These are phyloP conservation scores for Ganoderma boninense DNA, from an alignment of 1,284 basidiomycete genomes.

Conservation along the genomic window DNA sequence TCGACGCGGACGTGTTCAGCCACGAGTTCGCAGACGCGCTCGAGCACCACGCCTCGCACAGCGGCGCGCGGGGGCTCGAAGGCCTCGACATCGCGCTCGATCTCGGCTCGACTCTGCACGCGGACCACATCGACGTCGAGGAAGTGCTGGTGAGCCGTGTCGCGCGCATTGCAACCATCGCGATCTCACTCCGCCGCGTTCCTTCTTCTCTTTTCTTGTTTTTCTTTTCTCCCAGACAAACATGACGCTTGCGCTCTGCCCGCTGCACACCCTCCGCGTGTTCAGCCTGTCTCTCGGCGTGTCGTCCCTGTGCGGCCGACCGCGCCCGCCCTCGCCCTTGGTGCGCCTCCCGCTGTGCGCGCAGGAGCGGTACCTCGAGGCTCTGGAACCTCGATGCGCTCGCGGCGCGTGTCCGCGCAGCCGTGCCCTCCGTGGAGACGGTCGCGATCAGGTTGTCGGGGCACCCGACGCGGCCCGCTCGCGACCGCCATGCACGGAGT, in stretches of 20 bases:
- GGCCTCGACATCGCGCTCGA: neutral
- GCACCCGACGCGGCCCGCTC: neutral
- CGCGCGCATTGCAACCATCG: neutral
- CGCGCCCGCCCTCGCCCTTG: too few species aligned
- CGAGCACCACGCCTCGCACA: neutral
- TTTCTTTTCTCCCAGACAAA: too few species aligned
- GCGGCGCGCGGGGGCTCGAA: neutral
- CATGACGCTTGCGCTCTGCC: too few species aligned
- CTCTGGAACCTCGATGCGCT: neutral
- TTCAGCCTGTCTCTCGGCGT: too few species aligned
- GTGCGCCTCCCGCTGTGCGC: neutral
- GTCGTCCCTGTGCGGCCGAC: too few species aligned
- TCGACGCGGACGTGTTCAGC: neutral
- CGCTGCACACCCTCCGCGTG: too few species aligned
- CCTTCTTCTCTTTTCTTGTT: too few species aligned
- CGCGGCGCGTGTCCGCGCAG: neutral
- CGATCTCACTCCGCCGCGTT: too few species aligned
- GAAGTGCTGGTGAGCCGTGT: neutral
- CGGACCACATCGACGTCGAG: neutral
- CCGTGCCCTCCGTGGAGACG: neutral
- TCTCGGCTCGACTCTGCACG: neutral
- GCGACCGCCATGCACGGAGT: neutral
- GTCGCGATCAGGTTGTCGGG: neutral
- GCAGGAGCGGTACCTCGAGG: neutral
- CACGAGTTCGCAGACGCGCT: neutral